Base-by-base conservation (phyloP, 2,329 filamentous ascomycete genomes). In the Penicillium thymicola region DNA sequence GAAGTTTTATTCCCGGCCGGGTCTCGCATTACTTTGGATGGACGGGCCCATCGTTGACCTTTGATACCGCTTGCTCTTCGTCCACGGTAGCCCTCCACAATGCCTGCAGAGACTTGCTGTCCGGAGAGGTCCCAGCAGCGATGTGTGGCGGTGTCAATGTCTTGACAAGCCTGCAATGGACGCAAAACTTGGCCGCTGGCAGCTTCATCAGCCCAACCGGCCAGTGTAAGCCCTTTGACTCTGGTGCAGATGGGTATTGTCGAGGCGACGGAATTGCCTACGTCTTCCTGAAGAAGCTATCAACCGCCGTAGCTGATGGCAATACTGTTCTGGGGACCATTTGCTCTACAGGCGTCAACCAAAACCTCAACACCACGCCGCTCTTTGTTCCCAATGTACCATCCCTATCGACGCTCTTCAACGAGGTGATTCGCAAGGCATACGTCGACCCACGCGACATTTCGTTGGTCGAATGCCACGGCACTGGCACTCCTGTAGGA, bases 201-300 rank as follows among this genome's bases (percentile, higher is more conserved):
- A 65, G 65, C 4, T 79, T 81, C 55, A 59, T 81, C 0, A 78
- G 73, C 27, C 69, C 70, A 0, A 78, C 73, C 1, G 80, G 80
- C 0, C 67, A 72, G 13, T 83, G 79, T 54, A 79, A 78, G 47
- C 69, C 78, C 2, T 81, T 79, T 54, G 78, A 45, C 27, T 1
- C 72, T 13, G 57, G 65, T 11, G 80, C 78, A 0, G 78, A 82
- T 63, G 80, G 81, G 1, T 82, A 82, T 59, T 81, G 78, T 54
- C 75, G 81, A 5, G 78, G 28, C 28, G 28, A 30, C 70, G 0
- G 81, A 82, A 67, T 72, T 27, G 79, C 70, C 0, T 65, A 72
- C 25, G 69, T 82, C 5, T 70, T 80, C 5, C 57, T 83, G 16
- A 83, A 82, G 67, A 63, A 67, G 13, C 62, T 82, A 4, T 68